phyloP scores from a whole-genome alignment of 1,139 yeast genomes.

The Eremothecium sinecaudum region DNA sequence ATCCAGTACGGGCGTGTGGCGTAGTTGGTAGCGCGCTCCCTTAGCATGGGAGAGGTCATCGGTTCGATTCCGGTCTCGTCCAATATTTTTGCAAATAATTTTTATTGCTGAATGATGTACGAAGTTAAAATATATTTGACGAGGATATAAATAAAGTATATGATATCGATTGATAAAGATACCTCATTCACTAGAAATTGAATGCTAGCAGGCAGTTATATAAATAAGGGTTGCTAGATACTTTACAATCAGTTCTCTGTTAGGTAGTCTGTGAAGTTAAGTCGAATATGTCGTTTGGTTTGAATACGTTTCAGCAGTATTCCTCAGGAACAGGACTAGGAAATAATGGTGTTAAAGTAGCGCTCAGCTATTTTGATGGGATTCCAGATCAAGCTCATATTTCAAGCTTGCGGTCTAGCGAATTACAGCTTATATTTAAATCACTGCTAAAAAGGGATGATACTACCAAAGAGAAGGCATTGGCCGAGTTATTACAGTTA shows the following conservation, averaged over 20 bases:
- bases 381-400: conserved; percentile 56
- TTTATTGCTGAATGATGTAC: too few species aligned
- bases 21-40: conserved; percentile 86
- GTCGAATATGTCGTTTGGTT: conserved; percentile 27
- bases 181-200: too few species aligned
- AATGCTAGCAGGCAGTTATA: too few species aligned
- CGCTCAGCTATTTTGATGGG: conserved; percentile 69
- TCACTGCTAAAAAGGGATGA: conserved; percentile 69
- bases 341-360: conserved; percentile 52
- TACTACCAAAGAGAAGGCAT: conserved; percentile 74
- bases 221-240: too few species aligned
- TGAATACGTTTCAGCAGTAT: conserved; percentile 23
- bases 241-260: too few species aligned
- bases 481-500: conserved; percentile 42
- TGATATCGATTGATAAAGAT: too few species aligned
- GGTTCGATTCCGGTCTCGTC: conserved; percentile 86
- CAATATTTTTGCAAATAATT: conserved; percentile 38
- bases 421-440: conserved; percentile 58
- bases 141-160: too few species aligned
- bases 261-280: too few species aligned
- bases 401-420: conserved; percentile 41
- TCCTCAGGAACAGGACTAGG: conserved; percentile 31
- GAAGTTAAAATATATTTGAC: too few species aligned
- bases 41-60: conserved; percentile 82
- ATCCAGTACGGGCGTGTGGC: conserved; percentile 58